Conservation (phyloP, 345 rosid genomes). For the Brassica incana region DNA sequence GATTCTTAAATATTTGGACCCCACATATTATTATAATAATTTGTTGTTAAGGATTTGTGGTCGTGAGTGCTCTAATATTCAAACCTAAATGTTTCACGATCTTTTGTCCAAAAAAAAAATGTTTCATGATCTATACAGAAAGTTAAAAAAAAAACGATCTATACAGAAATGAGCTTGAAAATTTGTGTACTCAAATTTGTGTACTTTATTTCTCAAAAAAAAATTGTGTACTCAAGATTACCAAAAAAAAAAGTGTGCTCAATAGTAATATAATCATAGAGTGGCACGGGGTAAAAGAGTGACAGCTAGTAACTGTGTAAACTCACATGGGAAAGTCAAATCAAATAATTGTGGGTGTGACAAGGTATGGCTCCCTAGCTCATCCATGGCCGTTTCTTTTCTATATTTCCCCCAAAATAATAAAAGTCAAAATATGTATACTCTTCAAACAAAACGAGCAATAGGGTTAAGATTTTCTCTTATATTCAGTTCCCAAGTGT, state of each 20-base stretch:
- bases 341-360: slow-evolving; percentile 32
- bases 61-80: background rate
- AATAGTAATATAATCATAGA: slow-evolving; percentile 8
- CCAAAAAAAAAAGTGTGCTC: background rate
- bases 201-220: no score
- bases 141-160: background rate
- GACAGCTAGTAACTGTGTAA: slow-evolving; percentile 35
- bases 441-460: background rate
- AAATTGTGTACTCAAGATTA: no score
- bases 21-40: no score
- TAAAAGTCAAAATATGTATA: background rate
- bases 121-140: background rate
- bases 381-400: background rate
- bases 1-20: no score
- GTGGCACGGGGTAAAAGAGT: slow-evolving; percentile 7
- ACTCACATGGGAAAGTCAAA: slow-evolving; percentile 38
- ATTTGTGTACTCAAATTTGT: background rate
- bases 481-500: background rate
- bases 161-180: slow-evolving; percentile 3
- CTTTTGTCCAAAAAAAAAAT: background rate
- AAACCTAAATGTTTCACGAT: background rate
- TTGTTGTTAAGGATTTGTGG: no score
- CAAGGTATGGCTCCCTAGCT: slow-evolving; percentile 28
- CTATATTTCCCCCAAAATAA: background rate
- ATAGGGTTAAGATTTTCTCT: background rate